Evolutionary conservation across 495 filamentous ascomycete species (phyloP), one percentile per base, ranked within the genome.

Genomic region (Aspergillus nanangensis): DNA sequence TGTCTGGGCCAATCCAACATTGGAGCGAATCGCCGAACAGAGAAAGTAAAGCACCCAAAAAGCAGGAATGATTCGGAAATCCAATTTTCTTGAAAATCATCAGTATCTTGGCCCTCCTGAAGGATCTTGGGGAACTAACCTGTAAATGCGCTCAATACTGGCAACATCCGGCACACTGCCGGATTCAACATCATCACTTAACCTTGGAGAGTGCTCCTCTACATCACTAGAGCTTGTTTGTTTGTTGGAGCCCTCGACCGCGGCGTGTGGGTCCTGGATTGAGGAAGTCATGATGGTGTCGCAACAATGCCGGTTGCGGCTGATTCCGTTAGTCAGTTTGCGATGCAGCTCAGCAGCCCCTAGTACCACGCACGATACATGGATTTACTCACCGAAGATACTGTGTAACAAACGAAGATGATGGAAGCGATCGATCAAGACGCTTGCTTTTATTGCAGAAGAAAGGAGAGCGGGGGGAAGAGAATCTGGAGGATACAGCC

Each of bases 11-110:
- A 95, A 77, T 15, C 87, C 87, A 51, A 95, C 84, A 73, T 94
- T 95, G 51, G 87, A 91, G 36, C 89, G 83, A 58, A 95, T 89
- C 42, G 89, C 88, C 1, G 91, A 93, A 74, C 86, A 88, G 47
- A 95, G 76, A 62, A 96, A 95, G 67, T 96, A 96, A 7, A 96
- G 75, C n/a, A 84, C 66, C 90, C 90, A 95, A 64, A 96, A 90
- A 29, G 90, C 88, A 50, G 89, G 87, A 48, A 95, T 86, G 60
- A 95, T 92, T 35, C 90, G 82, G 8, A 72, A 72, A 56, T 95
- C 90, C 44, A 95, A 72, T 62, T 93, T 95, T 10, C 9, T 47
- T 5, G 18, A 3, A 19, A 41, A 19, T 47, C 37, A 43, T 39
- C 36, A 33, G 32, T 4, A 18, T 13, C 33, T 21, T 23, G 14